Base-by-base conservation (phyloP, 768 basidiomycete species). In the Collybia sp. region DNA sequence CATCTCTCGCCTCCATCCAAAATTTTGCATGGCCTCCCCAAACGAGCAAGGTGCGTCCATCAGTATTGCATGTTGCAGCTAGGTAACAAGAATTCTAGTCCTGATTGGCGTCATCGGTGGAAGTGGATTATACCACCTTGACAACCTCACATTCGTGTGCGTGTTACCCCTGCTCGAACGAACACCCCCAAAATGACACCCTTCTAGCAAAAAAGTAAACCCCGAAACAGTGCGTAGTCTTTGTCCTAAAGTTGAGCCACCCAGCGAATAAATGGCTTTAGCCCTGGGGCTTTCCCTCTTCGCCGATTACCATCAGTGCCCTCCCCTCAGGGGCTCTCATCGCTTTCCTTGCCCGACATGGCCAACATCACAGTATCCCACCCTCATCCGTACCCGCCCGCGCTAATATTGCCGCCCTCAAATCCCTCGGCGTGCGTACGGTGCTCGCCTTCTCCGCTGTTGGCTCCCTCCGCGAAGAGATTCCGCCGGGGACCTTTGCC, bases 391-490 rank as follows among this genome's bases (percentile, higher is more conserved):
- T 98, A 6, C 93, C 93, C 40, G 67, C 75, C 0, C 83, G 90
- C 43, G 95, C 95, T 52, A 99, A 97, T 75, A 93, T 97, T 58
- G 88, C 94, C 20, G 95, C 94, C 0, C 77, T 97, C 59, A 97
- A 97, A 67, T 84, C 82, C 35, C 75, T 98, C 54, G 95, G 95
- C 35, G 88, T 93, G 6, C 80, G 84, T 52, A 89, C 83, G 41
- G 80, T 98, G 61, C 72, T 98, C 53, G 93, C 93, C 6, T 98
- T 98, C 76, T 89, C 87, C 32, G 94, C 95, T 13, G 95, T 98
- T 38, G 95, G 95, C 19, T 93, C 90, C 8, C 77, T 99, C 10
- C 80, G 92, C 36, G 95, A 99, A 62, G 93, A 96, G 58, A 90
- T 97, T 64, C 63, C 80, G 30, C 93, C 93, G 0, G 93, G 95